Evolutionary conservation across 257 asterid species (phyloP).

Genomic region (Scutellaria baicalensis): DNA sequence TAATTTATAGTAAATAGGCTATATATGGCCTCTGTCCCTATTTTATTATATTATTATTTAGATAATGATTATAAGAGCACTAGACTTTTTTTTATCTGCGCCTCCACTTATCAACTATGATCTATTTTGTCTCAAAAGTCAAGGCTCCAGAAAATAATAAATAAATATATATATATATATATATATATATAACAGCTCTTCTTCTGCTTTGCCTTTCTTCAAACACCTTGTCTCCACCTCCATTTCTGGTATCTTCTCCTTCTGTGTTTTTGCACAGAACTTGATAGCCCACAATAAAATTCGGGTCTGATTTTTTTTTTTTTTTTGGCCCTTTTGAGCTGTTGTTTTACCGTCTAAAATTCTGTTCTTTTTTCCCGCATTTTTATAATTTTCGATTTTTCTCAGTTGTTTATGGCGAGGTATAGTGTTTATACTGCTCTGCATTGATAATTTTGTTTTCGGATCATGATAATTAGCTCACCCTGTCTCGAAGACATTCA

Average conservation of each 20-base stretch:
- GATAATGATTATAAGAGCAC: conserved; percentile 5
- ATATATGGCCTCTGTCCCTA: no score
- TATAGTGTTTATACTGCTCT: neutral
- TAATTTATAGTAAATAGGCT: no score
- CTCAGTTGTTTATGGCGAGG: neutral
- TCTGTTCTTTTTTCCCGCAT: conserved; percentile 1
- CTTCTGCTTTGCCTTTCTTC: neutral
- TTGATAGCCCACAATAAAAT: neutral
- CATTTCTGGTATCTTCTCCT: neutral
- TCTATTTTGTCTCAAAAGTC: neutral
- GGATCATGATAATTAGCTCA: neutral
- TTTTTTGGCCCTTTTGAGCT: neutral
- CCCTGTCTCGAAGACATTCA: neutral
- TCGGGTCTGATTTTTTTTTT: neutral
- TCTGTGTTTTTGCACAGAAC: neutral
- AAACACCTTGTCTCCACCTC: neutral
- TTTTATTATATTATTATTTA: neutral
- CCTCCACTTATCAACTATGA: conserved; percentile 25
- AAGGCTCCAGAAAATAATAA: neutral
- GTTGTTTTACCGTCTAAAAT: neutral
- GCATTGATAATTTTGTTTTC: conserved; percentile 13
- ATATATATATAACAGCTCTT: neutral
- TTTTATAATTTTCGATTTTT: neutral
- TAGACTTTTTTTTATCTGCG: conserved; percentile 8
- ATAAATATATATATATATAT: no score